A percentile compares a stretch with the other conserved stretches of the same genome.
These are phyloP conservation scores for Vigna radiata DNA, from an alignment of 306 rosid genomes.

Conservation along the genomic window DNA sequence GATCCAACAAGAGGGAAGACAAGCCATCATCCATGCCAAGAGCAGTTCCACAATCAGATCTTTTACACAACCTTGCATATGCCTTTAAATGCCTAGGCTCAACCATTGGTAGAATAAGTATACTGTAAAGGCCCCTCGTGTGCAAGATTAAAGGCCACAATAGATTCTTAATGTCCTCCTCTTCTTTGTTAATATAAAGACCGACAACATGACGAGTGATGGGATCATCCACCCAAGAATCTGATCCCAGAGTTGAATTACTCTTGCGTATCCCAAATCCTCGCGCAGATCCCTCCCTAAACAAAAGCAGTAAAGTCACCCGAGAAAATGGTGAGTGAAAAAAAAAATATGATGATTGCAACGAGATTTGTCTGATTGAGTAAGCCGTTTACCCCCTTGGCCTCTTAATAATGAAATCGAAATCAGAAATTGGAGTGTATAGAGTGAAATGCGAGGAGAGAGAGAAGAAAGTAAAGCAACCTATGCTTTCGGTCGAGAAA, in stretches of 20 bases:
- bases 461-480: conserved; percentile 37
- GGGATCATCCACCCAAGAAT: conserved; percentile 98
- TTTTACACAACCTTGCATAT: conserved; percentile 68
- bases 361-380: conserved; percentile 6
- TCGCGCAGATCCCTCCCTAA: conserved; percentile 80
- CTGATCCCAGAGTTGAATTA: conserved; percentile 77
- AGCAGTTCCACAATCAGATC: conserved; percentile 84
- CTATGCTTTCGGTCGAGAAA: conserved; percentile 70
- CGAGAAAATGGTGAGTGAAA: not conserved
- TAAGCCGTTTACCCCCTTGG: not conserved
- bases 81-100: conserved; percentile 80
- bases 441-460: not conserved
- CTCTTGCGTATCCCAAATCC: conserved; percentile 80
- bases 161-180: conserved; percentile 57
- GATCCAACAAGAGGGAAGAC: conserved; percentile 84
- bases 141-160: conserved; percentile 91
- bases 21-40: conserved; percentile 73
- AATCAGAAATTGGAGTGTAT: not conserved
- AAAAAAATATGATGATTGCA: not conserved
- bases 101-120: conserved; percentile 80
- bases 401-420: not conserved
- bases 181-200: conserved; percentile 66
- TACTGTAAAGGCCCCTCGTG: conserved; percentile 61
- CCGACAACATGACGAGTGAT: conserved; percentile 80
- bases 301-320: conserved; percentile 23